Evolutionary conservation across 1,139 yeast species (phyloP).

Genomic region (Yamadazyma diddensiae): DNA sequence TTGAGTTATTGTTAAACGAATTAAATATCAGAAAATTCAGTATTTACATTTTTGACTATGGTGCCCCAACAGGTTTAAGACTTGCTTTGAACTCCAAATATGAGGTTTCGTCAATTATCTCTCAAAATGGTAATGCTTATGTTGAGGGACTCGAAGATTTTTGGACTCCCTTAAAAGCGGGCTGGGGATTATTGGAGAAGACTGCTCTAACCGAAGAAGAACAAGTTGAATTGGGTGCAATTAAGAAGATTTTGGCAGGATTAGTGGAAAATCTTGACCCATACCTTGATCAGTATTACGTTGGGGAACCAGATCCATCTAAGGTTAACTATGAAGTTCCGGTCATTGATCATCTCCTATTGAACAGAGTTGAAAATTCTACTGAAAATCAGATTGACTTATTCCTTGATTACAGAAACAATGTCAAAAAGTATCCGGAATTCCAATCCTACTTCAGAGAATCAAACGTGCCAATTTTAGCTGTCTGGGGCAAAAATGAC

Average conservation of each 20-base stretch:
- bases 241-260: conserved; percentile 14
- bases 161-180: conserved; percentile 32
- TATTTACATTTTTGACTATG: conserved; percentile 41
- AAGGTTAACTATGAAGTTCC: conserved; percentile 31
- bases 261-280: conserved; percentile 16
- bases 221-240: conserved; percentile 4
- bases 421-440: conserved; percentile 30
- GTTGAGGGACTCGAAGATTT: conserved; percentile 35
- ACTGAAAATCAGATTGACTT: conserved; percentile 28
- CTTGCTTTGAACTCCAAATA: conserved; percentile 29
- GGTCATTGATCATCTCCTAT: conserved; percentile 25
- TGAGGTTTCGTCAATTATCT: conserved; percentile 25
- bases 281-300: conserved; percentile 25
- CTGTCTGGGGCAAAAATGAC: conserved; percentile 45
- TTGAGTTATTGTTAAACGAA: conserved; percentile 26
- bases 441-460: conserved; percentile 33
- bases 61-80: conserved; percentile 40
- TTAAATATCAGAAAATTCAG: conserved; percentile 23
- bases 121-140: conserved; percentile 46
- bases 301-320: conserved; percentile 22
- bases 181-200: conserved; percentile 24
- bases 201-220: conserved; percentile 11
- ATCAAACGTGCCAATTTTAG: conserved; percentile 33
- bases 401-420: conserved; percentile 33
- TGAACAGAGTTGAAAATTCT: conserved; percentile 21